Base-by-base conservation (phyloP, 768 basidiomycete genomes). In the Mycena albidolilacea region DNA sequence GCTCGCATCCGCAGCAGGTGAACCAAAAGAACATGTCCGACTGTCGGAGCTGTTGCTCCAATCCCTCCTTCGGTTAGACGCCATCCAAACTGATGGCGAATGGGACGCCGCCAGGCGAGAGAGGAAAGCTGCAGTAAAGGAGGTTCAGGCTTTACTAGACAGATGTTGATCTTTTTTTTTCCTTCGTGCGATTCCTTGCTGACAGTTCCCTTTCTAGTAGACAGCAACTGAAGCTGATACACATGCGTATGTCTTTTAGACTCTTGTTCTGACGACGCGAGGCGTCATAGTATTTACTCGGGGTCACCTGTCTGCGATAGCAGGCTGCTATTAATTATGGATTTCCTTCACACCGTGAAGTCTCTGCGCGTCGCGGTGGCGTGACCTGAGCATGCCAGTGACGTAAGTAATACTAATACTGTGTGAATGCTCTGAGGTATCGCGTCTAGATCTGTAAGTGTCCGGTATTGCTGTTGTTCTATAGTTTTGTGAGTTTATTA, bases 41-140 rank as follows among this genome's bases (percentile, higher is more conserved):
- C 83, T 99, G 64, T 91, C 89, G 35, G 97, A 98, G 82, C 82
- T 95, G 68, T 87, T 99, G 35, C 87, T 98, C 35, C 97, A 98
- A 80, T 88, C 91, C n/a, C 85, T 99, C 37, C 87, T 99, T 21
- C 90, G 94, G 62, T 85, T 99, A 43, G 97, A 99, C 77, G 94
- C 93, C 62, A 87, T 98, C 77, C 83, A 85, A 50, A 87, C 95
- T 21, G 93, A 95, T 57, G 85, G 85, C 46, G 88, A 90, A 62
- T 98, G 96, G 94, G 87, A 89, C 10, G 87, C 91, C 6, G 97
- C 96, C 15, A 88, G 97, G 77, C 85, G 85, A 75, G 90, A 93
- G 80, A 87, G 97, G 73, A 98, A 97, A 82, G 90, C 88, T 41
- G 97, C 95, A 1, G 97, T 99, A 61, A 92, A 88, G 74, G 91